Base-by-base conservation (phyloP, 2,329 filamentous ascomycete genomes). In the Gnomoniopsis smithogilvyi region DNA sequence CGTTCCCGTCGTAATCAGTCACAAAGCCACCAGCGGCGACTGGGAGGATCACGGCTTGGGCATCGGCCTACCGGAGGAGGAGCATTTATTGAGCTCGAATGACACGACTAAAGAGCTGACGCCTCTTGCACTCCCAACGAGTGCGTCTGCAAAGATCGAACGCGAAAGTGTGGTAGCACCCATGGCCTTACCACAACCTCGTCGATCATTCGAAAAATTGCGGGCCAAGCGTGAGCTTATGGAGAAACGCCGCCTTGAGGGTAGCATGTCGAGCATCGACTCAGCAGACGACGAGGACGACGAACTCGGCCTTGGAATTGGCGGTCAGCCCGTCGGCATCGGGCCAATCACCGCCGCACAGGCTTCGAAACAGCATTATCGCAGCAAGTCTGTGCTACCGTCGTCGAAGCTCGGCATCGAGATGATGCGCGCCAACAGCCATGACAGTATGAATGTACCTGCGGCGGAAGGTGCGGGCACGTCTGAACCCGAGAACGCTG, bases 391-490 rank as follows among this genome's bases (percentile, higher is more conserved):
- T 17, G 78, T 80, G 41, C 80, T 90, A 24, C 88, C 90, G 14
- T 90, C 89, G 56, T 96, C 92, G 0, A 97, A 96, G 73, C 83
- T 98, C 2, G 92, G 92, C 1, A 95, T 92, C 52, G 94, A 98
- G 73, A 97, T 98, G 94, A 94, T 97, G 91, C 87, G 94, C 51
- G 96, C 94, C 21, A 96, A 96, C 72, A 96, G 92, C 69, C 89
- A 94, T 67, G 94, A 96, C 51, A 96, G 93, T 68, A 84, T 91
- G 56, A 78, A 78, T 1, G 54, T 81, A 14, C 61, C 63, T 46
- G 52, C 43, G 8, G 73, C 75, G 12, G 80, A 81, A 2, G 82
- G 83, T 50, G 78, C 74, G 64, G 78, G 77, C 6, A 65, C 63
- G 15, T 71, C 77, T 1, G 81, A 82, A 63, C 76, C 78, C n/a